These are phyloP conservation scores for Potentilla sterilis DNA, from an alignment of 306 rosid species.

Conservation along the genomic window DNA sequence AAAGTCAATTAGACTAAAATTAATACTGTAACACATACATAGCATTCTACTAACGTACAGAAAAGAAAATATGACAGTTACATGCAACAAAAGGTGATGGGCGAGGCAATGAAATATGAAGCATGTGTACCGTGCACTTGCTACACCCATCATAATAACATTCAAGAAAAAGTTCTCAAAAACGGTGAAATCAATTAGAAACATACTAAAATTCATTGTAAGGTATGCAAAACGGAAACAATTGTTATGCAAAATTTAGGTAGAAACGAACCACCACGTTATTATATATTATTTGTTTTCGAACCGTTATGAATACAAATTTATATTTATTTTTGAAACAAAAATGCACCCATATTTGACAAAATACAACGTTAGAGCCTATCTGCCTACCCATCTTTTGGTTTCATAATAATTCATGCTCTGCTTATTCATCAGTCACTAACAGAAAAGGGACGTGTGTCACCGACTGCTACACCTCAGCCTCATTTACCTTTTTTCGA, in stretches of 20 bases:
- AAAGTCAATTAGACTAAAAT: neutral
- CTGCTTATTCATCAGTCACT: slow-evolving; percentile 11
- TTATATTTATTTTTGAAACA: neutral
- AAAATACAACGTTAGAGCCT: neutral
- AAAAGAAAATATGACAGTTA: neutral
- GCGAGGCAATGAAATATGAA: neutral
- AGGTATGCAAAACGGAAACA: neutral
- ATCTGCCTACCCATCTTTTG: neutral
- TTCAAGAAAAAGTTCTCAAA: too few relatives aligned
- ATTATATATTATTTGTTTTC: too few relatives aligned
- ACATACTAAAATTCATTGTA: neutral
- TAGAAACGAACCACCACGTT: too few relatives aligned
- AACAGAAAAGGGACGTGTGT: neutral
- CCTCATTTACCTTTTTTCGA: neutral
- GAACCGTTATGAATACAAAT: neutral
- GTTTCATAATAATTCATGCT: neutral
- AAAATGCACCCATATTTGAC: too few relatives aligned
- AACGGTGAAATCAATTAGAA: neutral
- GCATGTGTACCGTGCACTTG: neutral
- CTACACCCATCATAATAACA: neutral
- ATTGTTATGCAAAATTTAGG: too few relatives aligned
- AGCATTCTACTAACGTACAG: neutral
- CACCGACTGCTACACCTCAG: slow-evolving; percentile 18
- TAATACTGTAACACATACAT: neutral
- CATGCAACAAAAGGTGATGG: neutral